A percentile compares a stretch with the other conserved stretches of the same genome.
phyloP scores from a whole-genome alignment of 1,284 basidiomycete genomes.

The Athelia psychrophila region DNA sequence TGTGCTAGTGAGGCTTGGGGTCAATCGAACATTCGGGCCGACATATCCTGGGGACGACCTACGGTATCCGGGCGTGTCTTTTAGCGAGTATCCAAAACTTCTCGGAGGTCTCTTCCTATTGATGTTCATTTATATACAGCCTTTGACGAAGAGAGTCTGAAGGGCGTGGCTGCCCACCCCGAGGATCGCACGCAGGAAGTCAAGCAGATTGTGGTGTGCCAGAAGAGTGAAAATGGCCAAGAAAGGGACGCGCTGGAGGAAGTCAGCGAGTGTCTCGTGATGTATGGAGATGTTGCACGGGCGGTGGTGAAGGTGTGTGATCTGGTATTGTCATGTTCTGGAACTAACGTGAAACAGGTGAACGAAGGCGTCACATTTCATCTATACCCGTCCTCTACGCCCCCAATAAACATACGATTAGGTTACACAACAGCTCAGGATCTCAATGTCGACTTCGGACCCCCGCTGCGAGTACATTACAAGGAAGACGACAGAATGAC shows the following conservation, averaged over 20 bases:
- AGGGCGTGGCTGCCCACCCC: constrained; percentile 33
- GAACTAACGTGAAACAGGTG: constrained; percentile 41
- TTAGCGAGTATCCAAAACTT: too few species aligned
- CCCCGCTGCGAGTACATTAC: constrained; percentile 76
- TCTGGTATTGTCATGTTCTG: not conserved
- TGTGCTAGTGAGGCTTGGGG: constrained; percentile 60
- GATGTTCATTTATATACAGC: too few species aligned
- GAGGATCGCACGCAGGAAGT: constrained; percentile 74
- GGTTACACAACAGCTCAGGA: constrained; percentile 84
- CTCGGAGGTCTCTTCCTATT: too few species aligned
- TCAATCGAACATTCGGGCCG: constrained; percentile 78
- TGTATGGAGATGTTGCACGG: constrained; percentile 68
- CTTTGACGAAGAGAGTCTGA: constrained; percentile 65
- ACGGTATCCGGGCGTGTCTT: constrained; percentile 81
- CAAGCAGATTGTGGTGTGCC: constrained; percentile 68
- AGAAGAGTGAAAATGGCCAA: constrained; percentile 56
- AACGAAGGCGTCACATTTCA: constrained; percentile 70
- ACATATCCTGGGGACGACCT: constrained; percentile 80
- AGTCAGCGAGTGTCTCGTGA: constrained; percentile 55
- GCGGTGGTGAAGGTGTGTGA: constrained; percentile 62
- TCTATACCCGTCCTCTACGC: constrained; percentile 54
- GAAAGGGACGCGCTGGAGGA: constrained; percentile 67
- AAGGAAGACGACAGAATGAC: constrained; percentile 87
- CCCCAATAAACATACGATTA: constrained; percentile 62
- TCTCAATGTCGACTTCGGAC: constrained; percentile 72